Conservation (phyloP, 2,329 filamentous ascomycete genomes). For the Dactylellina leptospora region DNA sequence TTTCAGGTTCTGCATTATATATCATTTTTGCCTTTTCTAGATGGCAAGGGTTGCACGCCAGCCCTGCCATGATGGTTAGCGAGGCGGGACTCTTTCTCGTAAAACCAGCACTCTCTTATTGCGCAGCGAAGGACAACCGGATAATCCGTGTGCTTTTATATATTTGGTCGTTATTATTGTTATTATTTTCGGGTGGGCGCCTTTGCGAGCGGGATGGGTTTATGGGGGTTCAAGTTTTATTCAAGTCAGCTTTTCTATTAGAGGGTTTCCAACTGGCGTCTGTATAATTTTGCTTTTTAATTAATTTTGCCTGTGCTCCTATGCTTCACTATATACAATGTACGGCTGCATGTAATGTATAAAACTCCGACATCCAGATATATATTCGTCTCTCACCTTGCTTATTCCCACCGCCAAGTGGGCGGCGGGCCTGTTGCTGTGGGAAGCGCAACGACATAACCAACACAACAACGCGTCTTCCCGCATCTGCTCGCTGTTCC, state of each 20-base stretch:
- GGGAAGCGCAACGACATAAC: conserved; percentile 9
- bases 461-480: conserved; percentile 35
- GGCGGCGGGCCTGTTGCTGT: not conserved
- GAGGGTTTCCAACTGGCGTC: conserved; percentile 20
- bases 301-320: too few species aligned
- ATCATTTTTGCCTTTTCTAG: too few species aligned
- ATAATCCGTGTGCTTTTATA: too few species aligned
- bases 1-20: too few species aligned
- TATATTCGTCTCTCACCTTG: not conserved
- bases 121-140: too few species aligned
- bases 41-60: too few species aligned
- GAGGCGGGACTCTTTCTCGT: too few species aligned
- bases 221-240: not conserved
- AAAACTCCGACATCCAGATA: conserved; percentile 7
- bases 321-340: not conserved
- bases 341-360: conserved; percentile 27
- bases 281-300: conserved; percentile 28
- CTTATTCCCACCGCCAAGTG: too few species aligned
- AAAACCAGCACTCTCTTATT: too few species aligned
- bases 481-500: not conserved
- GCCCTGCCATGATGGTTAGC: too few species aligned
- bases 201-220: not conserved
- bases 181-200: conserved; percentile 8
- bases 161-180: conserved; percentile 3
- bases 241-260: not conserved